phyloP scores from a whole-genome alignment of 2,329 filamentous ascomycete species.

The Xylariales sp. region DNA sequence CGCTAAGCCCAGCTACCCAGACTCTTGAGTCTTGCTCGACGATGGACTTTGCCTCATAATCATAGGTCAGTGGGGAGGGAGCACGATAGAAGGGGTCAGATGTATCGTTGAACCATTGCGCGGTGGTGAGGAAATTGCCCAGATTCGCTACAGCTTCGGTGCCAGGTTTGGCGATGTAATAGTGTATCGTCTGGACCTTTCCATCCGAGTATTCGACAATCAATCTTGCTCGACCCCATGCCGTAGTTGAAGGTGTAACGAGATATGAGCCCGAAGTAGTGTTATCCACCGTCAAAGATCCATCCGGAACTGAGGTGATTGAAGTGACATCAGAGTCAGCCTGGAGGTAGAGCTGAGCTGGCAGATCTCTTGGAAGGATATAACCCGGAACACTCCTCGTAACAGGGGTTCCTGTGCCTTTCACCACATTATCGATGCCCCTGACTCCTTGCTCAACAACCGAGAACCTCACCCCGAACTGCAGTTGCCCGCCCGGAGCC shows the following conservation, averaged over 20 bases:
- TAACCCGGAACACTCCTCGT: conserved; percentile 52
- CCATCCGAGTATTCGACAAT: conserved; percentile 43
- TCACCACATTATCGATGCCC: conserved; percentile 42
- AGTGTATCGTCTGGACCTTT: conserved; percentile 49
- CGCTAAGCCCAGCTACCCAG: conserved; percentile 56
- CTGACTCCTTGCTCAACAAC: conserved; percentile 38
- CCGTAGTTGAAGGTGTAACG: conserved; percentile 35
- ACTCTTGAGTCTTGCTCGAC: conserved; percentile 44
- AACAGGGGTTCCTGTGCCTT: conserved; percentile 38
- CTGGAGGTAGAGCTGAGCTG: conserved; percentile 41
- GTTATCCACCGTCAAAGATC: conserved; percentile 30
- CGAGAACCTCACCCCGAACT: conserved; percentile 48
- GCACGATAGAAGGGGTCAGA: conserved; percentile 50
- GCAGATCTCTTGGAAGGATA: conserved; percentile 43
- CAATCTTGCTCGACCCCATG: conserved; percentile 46
- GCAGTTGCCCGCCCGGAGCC: conserved; percentile 37
- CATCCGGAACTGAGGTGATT: conserved; percentile 33
- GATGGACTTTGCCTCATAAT: conserved; percentile 39
- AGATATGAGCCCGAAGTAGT: conserved; percentile 30
- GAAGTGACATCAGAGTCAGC: conserved; percentile 33
- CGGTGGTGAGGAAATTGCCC: conserved; percentile 48
- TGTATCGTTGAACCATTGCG: conserved; percentile 46
- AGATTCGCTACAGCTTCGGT: conserved; percentile 40
- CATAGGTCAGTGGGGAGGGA: conserved; percentile 53
- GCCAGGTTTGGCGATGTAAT: conserved; percentile 46